phyloP scores from a whole-genome alignment of 257 asterid genomes.

The Solanum pinnatisectum region DNA sequence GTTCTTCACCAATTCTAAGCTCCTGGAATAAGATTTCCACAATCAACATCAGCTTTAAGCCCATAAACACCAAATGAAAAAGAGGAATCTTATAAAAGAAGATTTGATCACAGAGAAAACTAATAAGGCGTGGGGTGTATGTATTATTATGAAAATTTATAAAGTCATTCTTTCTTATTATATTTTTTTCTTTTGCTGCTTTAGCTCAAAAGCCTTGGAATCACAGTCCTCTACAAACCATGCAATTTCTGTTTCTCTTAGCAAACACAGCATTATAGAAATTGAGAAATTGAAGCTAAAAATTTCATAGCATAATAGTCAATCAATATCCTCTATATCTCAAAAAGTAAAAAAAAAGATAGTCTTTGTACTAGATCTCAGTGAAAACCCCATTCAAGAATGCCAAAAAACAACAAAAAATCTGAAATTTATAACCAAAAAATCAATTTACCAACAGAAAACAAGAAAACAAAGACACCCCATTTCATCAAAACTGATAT shows the following conservation, averaged over 20 bases:
- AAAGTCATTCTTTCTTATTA: neutral
- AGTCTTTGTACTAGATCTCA: neutral
- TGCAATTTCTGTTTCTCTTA: neutral
- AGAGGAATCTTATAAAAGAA: neutral
- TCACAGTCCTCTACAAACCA: neutral
- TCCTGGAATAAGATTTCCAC: constrained; percentile 21
- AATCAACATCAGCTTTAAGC: neutral
- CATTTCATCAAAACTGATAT: neutral
- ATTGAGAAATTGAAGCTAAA: neutral
- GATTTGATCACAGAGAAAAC: neutral
- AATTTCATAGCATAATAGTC: neutral
- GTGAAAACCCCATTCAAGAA: neutral
- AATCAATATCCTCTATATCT: neutral
- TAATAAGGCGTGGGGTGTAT: neutral
- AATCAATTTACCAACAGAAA: neutral
- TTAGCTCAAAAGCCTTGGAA: neutral
- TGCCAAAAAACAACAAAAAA: neutral
- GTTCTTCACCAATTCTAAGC: constrained; percentile 7
- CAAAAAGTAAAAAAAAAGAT: neutral
- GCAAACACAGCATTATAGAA: neutral
- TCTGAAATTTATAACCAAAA: neutral
- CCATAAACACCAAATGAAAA: neutral
- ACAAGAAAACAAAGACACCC: neutral
- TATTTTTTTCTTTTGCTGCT: neutral
- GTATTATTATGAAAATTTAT: neutral